Evolutionary conservation across 306 rosid genomes (phyloP), one percentile per base, ranked within the genome.

Genomic region (Bauhinia variegata): DNA sequence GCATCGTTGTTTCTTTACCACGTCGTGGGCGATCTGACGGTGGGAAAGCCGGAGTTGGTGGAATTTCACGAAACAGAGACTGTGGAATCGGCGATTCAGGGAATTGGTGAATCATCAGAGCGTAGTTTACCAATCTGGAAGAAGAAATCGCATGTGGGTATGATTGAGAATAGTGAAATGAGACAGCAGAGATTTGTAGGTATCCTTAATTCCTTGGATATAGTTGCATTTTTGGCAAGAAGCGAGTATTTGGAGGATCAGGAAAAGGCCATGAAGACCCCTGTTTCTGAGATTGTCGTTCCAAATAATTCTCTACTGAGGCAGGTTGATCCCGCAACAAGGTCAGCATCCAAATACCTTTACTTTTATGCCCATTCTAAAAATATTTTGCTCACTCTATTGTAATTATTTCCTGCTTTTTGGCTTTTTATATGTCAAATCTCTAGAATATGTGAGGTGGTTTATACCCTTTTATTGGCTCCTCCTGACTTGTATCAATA

Each of bases 21-120:
- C 30, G 99, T 95, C 32, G 96, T 95, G 48, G 99, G 92, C 16
- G 99, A 95, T 87, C 90, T 95, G 39, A 95, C 99, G 57, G 96
- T 91, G 67, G 99, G 99, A 74, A 95, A 95, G 79, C 99, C 99
- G 1, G 99, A 95, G 83, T 47, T 91, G 83, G 92, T 56, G 78
- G 99, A 95, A 80, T 91, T 91, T 31, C 72, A 75, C 51, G 99
- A 88, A 34, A 80, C 80, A 14, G 99, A 91, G 80, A 83, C 96
- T 55, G 81, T 95, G 43, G 97, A 86, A 53, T 80, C 88, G 46
- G 99, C 97, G 0, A 91, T 90, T 12, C 66, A 78, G 63, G 92
- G 91, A 7, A 90, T 91, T 2, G 97, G 89, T 34, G 99, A 91
- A 47, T 88, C 96, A 10, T 85, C 88, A 2, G 99, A 95, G 50